Conservation (phyloP, 1,284 basidiomycete genomes). For the Singerocomus inundabilis region DNA sequence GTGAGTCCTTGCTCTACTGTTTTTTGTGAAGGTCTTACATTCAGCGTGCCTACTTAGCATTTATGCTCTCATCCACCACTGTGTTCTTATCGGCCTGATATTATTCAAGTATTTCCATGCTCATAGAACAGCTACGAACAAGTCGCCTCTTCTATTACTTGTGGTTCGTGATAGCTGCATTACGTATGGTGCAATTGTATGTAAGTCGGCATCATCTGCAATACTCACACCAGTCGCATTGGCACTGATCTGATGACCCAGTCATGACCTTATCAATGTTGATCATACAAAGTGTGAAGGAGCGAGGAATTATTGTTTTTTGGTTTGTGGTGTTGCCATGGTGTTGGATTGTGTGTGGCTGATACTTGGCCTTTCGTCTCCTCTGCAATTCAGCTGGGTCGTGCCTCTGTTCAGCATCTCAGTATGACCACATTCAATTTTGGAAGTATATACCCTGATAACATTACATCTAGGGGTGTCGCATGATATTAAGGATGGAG, state of each 20-base stretch:
- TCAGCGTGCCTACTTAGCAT: constrained; percentile 5
- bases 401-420: constrained; percentile 11
- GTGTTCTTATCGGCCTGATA: constrained; percentile 9
- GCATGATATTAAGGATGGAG: constrained; percentile 24
- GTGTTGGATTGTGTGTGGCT: neutral
- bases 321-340: constrained; percentile 17
- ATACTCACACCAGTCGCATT: neutral
- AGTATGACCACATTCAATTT: constrained; percentile 10
- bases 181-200: neutral
- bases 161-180: constrained; percentile 12
- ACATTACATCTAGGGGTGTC: constrained; percentile 16
- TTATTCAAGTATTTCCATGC: constrained; percentile 18
- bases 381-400: constrained; percentile 14
- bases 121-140: constrained; percentile 13
- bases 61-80: constrained; percentile 20
- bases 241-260: constrained; percentile 5
- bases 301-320: constrained; percentile 8
- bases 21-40: neutral
- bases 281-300: neutral
- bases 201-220: constrained; percentile 7
- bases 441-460: neutral
- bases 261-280: constrained; percentile 6
- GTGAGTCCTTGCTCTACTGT: constrained; percentile 5
- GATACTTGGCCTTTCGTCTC: neutral
- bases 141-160: constrained; percentile 22